These are phyloP conservation scores for Phytopythium litorale DNA, from an alignment of 352 stramenopile species.

Conservation along the genomic window DNA sequence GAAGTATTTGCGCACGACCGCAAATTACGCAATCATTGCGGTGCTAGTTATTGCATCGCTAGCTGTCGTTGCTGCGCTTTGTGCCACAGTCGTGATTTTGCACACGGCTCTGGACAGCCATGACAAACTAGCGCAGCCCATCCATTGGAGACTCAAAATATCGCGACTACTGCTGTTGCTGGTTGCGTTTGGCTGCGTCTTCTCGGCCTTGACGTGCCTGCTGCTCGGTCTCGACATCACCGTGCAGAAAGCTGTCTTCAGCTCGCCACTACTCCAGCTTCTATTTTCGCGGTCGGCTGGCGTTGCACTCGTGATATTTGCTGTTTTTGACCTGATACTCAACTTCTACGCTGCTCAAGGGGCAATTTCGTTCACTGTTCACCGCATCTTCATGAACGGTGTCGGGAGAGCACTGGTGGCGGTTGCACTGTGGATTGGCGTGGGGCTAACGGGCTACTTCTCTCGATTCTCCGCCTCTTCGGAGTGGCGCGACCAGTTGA, in stretches of 20 bases:
- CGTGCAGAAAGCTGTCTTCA: constrained; percentile 33
- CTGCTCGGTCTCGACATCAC: constrained; percentile 40
- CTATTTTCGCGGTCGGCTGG: constrained; percentile 40
- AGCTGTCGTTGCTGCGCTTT: neutral
- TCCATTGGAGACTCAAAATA: constrained; percentile 15
- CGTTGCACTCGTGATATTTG: constrained; percentile 26
- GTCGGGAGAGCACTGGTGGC: constrained; percentile 11
- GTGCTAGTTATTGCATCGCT: neutral
- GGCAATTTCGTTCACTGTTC: constrained; percentile 28
- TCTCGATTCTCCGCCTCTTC: constrained; percentile 27
- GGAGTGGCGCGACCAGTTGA: constrained; percentile 27
- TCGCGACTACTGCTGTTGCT: constrained; percentile 12
- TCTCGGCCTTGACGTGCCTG: constrained; percentile 26
- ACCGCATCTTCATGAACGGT: constrained; percentile 43
- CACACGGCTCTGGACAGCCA: neutral
- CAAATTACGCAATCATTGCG: neutral
- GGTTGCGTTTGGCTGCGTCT: constrained; percentile 14
- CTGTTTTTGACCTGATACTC: constrained; percentile 18
- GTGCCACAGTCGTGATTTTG: neutral
- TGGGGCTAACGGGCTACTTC: constrained; percentile 30
- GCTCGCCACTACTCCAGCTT: constrained; percentile 41
- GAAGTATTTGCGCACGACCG: neutral
- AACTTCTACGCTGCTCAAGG: constrained; percentile 35
- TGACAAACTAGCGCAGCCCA: neutral
- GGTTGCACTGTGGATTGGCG: constrained; percentile 21